Base-by-base conservation (phyloP, 164 flowering plant species). In the Paratinospora sagittata region DNA sequence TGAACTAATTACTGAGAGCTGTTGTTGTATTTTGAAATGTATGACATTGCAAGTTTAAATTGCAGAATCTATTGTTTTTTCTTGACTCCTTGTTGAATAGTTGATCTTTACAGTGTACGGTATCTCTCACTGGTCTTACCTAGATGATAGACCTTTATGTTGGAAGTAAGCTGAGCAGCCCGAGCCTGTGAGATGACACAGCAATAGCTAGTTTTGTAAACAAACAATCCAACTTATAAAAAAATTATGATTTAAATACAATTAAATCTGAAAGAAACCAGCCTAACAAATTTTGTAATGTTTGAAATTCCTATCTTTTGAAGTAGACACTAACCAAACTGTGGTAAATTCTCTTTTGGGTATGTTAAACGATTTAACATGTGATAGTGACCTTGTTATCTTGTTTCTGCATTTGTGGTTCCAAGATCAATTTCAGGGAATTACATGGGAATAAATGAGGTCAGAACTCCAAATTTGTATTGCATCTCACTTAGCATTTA, bases 11-110 rank as follows among this genome's bases (percentile, higher is more conserved):
- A n/a, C 21, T 19, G 60, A 52, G 60, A 52, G 60, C n/a, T 7
- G 60, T 52, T 92, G 71, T 95, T 52, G 21, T 52, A 52, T 52
- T 52, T 52, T 52, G 60, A 52, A 17, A 17, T 52, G 60, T 19
- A n/a, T 52, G 60, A 52, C 19, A 19, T 52, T 52, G 60, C 19
- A 19, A 52, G 21, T 0, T 52, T 52, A 52, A 52, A n/a, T 52
- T 16, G 45, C 60, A 14, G 60, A 52, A 52, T 19, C 60, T 17
- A 17, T 52, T 52, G 21, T 52, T 17, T 52, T 95, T 19, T 17
- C 60, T 52, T 16, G 34, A 30, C 34, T 30, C 70, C 98, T 97
- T 63, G 98, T n/a, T 30, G 34, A 30, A 4, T 30, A 30, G 34
- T n/a, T 52, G 19, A 8, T 52, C 4, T 52, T 52, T n/a, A 16